These are phyloP conservation scores for Cladophialophora psammophila DNA, from an alignment of 2,329 filamentous ascomycete genomes.

Conservation along the genomic window DNA sequence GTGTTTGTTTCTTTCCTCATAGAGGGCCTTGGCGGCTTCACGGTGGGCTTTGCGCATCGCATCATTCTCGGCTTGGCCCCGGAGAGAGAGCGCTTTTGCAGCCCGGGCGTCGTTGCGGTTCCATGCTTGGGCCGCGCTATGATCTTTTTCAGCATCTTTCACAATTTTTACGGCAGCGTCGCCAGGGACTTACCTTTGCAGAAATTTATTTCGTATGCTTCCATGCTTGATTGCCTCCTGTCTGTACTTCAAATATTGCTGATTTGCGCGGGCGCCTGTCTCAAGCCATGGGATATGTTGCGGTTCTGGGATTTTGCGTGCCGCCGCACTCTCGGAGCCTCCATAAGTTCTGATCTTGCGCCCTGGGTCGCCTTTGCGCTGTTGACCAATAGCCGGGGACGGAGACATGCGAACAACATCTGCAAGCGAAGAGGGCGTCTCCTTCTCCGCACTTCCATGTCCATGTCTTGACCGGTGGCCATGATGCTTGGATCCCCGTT, in stretches of 20 bases:
- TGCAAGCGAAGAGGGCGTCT: slow-evolving; percentile 78
- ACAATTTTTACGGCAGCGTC: background rate
- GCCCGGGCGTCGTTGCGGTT: slow-evolving; percentile 96
- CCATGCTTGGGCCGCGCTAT: slow-evolving; percentile 94
- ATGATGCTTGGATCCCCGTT: slow-evolving; percentile 88
- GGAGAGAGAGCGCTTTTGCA: slow-evolving; percentile 90
- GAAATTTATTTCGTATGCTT: slow-evolving; percentile 92
- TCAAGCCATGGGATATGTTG: slow-evolving; percentile 97
- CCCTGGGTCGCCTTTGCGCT: slow-evolving; percentile 59
- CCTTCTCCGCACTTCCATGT: slow-evolving; percentile 71
- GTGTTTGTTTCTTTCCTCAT: slow-evolving; percentile 89
- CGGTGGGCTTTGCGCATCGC: slow-evolving; percentile 96
- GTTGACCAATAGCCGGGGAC: slow-evolving; percentile 71
- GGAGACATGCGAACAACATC: slow-evolving; percentile 97
- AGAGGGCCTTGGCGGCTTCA: slow-evolving; percentile 88
- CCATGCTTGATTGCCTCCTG: slow-evolving; percentile 98
- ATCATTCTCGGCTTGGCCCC: slow-evolving; percentile 95
- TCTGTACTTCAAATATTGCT: slow-evolving; percentile 91
- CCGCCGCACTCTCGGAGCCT: slow-evolving; percentile 66
- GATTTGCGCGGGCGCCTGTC: slow-evolving; percentile 88
- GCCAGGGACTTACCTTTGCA: slow-evolving; percentile 74
- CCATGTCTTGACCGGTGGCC: slow-evolving; percentile 87
- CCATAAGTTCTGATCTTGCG: slow-evolving; percentile 61
- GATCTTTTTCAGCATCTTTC: slow-evolving; percentile 8
- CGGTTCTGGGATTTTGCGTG: slow-evolving; percentile 83